phyloP scores from a whole-genome alignment of 345 rosid species.

The Linum usitatissimum region DNA sequence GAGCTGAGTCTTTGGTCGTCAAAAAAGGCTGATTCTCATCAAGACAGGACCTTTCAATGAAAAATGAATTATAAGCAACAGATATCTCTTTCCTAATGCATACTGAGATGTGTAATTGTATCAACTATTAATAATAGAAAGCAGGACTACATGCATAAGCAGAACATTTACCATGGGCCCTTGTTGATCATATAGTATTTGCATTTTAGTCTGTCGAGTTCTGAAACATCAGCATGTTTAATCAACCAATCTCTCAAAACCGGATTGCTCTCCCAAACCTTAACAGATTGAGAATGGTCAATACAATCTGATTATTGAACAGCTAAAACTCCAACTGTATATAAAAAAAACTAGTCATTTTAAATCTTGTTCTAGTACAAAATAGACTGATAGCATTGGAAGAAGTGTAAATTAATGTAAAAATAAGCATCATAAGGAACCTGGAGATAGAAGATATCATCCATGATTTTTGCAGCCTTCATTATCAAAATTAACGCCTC shows the following conservation, averaged over 20 bases:
- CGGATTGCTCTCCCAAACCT: conserved; percentile 89
- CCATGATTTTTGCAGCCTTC: conserved; percentile 71
- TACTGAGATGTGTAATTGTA: background rate
- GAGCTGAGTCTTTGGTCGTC: conserved; percentile 75
- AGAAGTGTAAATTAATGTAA: background rate
- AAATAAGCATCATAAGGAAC: conserved; percentile 15
- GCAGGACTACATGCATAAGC: conserved; percentile 2
- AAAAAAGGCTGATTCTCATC: conserved; percentile 83
- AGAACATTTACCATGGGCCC: conserved; percentile 63
- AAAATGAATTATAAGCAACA: conserved; percentile 11
- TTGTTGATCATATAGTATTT: conserved; percentile 66
- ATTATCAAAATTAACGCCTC: conserved; percentile 52
- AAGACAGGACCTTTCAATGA: conserved; percentile 59
- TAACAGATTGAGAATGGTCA: conserved; percentile 9
- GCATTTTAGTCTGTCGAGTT: conserved; percentile 63
- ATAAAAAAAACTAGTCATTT: no score
- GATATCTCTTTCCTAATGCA: background rate
- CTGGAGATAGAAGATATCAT: conserved; percentile 77
- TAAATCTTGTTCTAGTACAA: no score
- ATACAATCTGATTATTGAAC: background rate
- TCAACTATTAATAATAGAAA: background rate
- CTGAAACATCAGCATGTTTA: conserved; percentile 54
- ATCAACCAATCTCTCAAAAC: conserved; percentile 71
- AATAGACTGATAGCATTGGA: background rate
- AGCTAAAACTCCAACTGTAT: background rate